phyloP scores from a whole-genome alignment of 805 yeast genomes.

The Cyberlindnera veronae region DNA sequence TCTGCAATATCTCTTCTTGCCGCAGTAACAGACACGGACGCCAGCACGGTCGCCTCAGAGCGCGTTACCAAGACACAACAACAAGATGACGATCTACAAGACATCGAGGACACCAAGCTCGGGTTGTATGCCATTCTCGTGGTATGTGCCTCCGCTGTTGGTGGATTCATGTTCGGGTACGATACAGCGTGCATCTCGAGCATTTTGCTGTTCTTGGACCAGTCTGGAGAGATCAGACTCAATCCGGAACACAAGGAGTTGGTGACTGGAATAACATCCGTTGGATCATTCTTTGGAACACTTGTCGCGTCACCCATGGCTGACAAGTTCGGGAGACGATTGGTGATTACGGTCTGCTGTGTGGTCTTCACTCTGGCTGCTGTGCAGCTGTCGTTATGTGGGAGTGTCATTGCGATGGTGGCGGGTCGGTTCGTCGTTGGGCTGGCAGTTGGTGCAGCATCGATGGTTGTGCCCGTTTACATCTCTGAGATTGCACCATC shows the following conservation, averaged over 20 bases:
- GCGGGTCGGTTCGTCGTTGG: constrained; percentile 64
- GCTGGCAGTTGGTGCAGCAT: constrained; percentile 68
- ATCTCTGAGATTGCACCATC: constrained; percentile 50
- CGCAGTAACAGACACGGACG: constrained; percentile 2
- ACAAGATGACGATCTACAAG: background rate
- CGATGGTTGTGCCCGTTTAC: constrained; percentile 62
- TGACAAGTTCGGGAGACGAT: constrained; percentile 44
- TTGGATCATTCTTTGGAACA: constrained; percentile 55
- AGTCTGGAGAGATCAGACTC: constrained; percentile 32
- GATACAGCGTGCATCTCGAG: constrained; percentile 66
- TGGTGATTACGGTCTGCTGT: constrained; percentile 39
- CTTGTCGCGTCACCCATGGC: constrained; percentile 47
- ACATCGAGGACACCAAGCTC: constrained; percentile 15
- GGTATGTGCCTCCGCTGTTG: constrained; percentile 43
- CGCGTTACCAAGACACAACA: background rate
- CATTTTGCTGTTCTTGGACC: constrained; percentile 46
- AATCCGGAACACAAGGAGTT: constrained; percentile 36
- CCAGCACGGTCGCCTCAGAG: constrained; percentile 3
- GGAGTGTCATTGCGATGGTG: constrained; percentile 38
- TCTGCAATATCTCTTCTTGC: constrained; percentile 1
- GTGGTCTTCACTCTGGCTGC: constrained; percentile 46
- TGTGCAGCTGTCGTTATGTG: constrained; percentile 42
- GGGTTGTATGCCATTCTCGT: constrained; percentile 21
- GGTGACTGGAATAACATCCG: constrained; percentile 44
- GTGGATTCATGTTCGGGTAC: constrained; percentile 61